Conservation (phyloP, 164 flowering plant genomes). For the Berberis thunbergii region DNA sequence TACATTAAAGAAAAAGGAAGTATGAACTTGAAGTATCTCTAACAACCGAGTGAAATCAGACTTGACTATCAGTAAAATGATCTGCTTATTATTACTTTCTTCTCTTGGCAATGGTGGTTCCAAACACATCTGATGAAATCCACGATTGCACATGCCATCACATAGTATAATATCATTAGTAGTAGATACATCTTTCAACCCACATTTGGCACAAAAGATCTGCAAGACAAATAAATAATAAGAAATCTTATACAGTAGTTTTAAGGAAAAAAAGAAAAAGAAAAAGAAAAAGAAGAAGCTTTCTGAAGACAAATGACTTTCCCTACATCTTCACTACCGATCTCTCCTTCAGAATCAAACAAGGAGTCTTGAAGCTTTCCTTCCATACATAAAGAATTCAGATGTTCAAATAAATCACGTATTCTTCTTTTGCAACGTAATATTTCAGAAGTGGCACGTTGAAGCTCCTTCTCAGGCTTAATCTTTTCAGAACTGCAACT, state of each 20-base stretch:
- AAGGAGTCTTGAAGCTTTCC: slow-evolving; percentile 73
- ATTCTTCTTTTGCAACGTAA: slow-evolving; percentile 59
- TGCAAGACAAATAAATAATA: slow-evolving; percentile 27
- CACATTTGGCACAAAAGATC: slow-evolving; percentile 98
- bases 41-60: too few species aligned
- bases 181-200: slow-evolving; percentile 55
- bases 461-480: slow-evolving; percentile 91
- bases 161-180: slow-evolving; percentile 90
- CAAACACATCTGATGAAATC: slow-evolving; percentile 91
- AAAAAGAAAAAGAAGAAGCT: slow-evolving; percentile 1
- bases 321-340: slow-evolving; percentile 93
- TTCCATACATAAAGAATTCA: slow-evolving; percentile 56
- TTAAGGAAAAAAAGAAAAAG: not conserved
- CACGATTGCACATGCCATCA: slow-evolving; percentile 94
- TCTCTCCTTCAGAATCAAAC: slow-evolving; percentile 80
- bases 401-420: slow-evolving; percentile 63
- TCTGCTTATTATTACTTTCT: slow-evolving; percentile 48
- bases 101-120: slow-evolving; percentile 74
- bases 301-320: slow-evolving; percentile 10
- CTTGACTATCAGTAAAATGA: not conserved
- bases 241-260: not conserved
- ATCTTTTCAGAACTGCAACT: slow-evolving; percentile 73
- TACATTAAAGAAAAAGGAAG: not conserved
- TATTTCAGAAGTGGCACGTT: slow-evolving; percentile 72
- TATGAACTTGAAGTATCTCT: not conserved